Percentiles rank a stretch among this genome's conserved stretches.
Evolutionary conservation across 73 alveolate species (phyloP).

Genomic region (Chromera velia): DNA sequence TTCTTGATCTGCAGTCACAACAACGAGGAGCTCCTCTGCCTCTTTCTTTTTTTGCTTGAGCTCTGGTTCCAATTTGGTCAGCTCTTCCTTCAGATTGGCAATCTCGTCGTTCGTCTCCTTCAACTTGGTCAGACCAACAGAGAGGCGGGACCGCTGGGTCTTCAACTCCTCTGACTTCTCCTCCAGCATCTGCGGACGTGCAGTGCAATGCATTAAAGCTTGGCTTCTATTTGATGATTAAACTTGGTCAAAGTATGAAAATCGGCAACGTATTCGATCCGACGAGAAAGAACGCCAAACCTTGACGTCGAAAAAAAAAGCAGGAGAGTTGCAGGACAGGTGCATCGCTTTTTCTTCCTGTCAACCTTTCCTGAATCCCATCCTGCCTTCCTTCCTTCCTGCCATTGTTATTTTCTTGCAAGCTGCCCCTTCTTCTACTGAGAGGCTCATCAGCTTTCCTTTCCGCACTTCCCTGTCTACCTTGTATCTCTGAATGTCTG

Average conservation of each 20-base stretch:
- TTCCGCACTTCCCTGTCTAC: not conserved
- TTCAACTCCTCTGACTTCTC: constrained; percentile 72
- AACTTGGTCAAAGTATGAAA: too few relatives aligned
- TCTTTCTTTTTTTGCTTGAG: constrained; percentile 73
- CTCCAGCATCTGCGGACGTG: constrained; percentile 41
- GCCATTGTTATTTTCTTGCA: too few relatives aligned
- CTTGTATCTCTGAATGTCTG: not conserved
- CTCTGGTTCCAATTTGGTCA: constrained; percentile 81
- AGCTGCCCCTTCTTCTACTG: constrained; percentile 48
- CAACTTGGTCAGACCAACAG: constrained; percentile 79
- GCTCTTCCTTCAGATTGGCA: constrained; percentile 61
- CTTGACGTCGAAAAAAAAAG: too few relatives aligned
- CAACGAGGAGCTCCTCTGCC: constrained; percentile 81
- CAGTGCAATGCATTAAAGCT: too few relatives aligned
- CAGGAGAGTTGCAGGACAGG: too few relatives aligned
- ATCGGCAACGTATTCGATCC: too few relatives aligned
- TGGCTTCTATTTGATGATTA: too few relatives aligned
- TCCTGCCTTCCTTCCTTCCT: too few relatives aligned
- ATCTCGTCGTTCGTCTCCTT: constrained; percentile 81
- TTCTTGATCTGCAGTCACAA: constrained; percentile 74
- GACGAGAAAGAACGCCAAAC: too few relatives aligned
- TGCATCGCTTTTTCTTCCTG: too few relatives aligned
- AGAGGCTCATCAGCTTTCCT: not conserved
- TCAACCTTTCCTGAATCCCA: too few relatives aligned
- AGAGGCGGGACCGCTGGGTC: constrained; percentile 68